Conservation (phyloP, 805 yeast genomes). For the Teunomyces atbi region DNA sequence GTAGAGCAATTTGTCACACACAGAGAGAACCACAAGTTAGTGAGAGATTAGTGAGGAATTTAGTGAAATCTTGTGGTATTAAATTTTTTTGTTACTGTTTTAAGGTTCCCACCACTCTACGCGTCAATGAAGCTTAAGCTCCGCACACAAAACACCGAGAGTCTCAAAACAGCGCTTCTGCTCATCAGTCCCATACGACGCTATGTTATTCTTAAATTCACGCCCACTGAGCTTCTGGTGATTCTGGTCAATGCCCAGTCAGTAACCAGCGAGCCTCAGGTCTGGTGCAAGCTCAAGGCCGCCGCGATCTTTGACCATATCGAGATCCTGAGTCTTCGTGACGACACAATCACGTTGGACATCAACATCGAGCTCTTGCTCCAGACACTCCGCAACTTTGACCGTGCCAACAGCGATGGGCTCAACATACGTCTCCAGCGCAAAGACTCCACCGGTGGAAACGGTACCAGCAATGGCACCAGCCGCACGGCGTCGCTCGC, state of each 20-base stretch:
- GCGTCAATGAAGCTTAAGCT: constrained; percentile 26
- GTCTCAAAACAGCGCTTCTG: constrained; percentile 39
- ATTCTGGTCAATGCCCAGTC: constrained; percentile 46
- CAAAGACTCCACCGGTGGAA: constrained; percentile 30
- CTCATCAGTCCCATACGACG: constrained; percentile 54
- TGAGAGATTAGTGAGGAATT: not conserved
- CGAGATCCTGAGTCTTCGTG: constrained; percentile 51
- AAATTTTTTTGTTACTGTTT: not conserved
- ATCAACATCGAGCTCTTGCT: constrained; percentile 58
- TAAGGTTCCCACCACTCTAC: constrained; percentile 4
- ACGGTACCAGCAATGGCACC: constrained; percentile 20
- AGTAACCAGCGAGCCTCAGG: constrained; percentile 56
- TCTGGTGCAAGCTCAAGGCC: constrained; percentile 59
- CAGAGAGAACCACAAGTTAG: too few species aligned
- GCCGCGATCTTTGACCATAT: constrained; percentile 45
- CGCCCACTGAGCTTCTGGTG: constrained; percentile 46
- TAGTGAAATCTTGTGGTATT: too few species aligned
- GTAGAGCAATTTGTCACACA: too few species aligned
- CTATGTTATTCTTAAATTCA: constrained; percentile 55
- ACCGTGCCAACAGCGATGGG: constrained; percentile 50
- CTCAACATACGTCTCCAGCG: constrained; percentile 52
- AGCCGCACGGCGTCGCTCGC: constrained; percentile 53
- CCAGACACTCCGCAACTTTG: constrained; percentile 57
- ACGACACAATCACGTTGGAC: constrained; percentile 58
- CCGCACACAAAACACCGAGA: constrained; percentile 23